Conservation (phyloP, 2,329 filamentous ascomycete species). For the Colletotrichum graminicola region DNA sequence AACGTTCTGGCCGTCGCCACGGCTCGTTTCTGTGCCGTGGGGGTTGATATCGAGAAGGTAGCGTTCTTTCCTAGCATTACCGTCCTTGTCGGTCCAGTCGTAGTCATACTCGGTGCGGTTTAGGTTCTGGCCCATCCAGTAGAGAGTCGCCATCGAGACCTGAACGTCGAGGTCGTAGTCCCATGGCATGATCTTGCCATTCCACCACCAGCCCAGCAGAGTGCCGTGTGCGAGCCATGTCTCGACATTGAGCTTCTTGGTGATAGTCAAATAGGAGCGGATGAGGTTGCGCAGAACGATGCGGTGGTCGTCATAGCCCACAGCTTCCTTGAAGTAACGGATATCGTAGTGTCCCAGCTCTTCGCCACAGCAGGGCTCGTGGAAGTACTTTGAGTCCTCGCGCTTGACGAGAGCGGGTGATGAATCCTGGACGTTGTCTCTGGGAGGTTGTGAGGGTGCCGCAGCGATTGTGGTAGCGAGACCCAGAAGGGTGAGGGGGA, state of each 20-base stretch:
- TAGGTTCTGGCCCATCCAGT: constrained; percentile 72
- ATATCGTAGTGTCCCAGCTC: constrained; percentile 79
- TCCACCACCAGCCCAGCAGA: constrained; percentile 92
- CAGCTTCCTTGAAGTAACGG: constrained; percentile 74
- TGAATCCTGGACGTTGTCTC: constrained; percentile 3
- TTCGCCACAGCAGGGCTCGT: constrained; percentile 71
- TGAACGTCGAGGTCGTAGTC: constrained; percentile 89
- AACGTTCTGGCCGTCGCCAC: constrained; percentile 79
- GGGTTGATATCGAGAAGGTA: constrained; percentile 86
- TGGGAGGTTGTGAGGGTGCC: constrained; percentile 26
- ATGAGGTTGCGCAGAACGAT: constrained; percentile 77
- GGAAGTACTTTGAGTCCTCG: constrained; percentile 68
- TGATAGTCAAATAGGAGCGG: constrained; percentile 78
- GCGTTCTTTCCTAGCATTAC: constrained; percentile 55
- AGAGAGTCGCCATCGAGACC: constrained; percentile 75
- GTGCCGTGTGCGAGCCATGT: constrained; percentile 92
- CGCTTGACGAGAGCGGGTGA: constrained; percentile 31
- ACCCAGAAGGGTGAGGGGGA: constrained; percentile 28
- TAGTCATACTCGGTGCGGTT: constrained; percentile 78
- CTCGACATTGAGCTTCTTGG: constrained; percentile 74
- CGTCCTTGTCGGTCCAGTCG: constrained; percentile 58
- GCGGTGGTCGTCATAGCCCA: constrained; percentile 76
- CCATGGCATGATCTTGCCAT: constrained; percentile 81
- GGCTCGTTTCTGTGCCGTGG: constrained; percentile 69
- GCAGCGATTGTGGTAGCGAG: constrained; percentile 25